phyloP scores from a whole-genome alignment of 2,329 filamentous ascomycete species.

The Colletotrichum australisinense region DNA sequence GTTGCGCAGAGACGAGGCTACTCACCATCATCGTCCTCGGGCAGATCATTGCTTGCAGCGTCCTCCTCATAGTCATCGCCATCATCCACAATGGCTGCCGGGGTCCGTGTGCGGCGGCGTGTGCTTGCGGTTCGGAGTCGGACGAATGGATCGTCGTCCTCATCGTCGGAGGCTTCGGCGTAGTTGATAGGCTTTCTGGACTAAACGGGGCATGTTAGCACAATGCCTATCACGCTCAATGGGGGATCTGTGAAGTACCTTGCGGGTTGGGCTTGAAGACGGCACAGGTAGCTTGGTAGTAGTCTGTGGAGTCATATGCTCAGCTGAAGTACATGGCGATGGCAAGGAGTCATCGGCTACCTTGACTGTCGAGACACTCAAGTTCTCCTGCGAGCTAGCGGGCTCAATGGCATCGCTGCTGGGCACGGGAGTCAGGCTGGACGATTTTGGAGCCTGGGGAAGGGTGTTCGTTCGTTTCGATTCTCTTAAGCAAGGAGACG shows the following conservation, averaged over 20 bases:
- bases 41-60: constrained; percentile 70
- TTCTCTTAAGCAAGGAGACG: constrained; percentile 52
- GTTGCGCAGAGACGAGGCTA: constrained; percentile 42
- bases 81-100: constrained; percentile 71
- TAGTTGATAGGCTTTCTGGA: constrained; percentile 77
- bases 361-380: constrained; percentile 56
- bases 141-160: constrained; percentile 79
- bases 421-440: constrained; percentile 76
- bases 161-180: constrained; percentile 85
- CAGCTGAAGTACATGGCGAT: constrained; percentile 55
- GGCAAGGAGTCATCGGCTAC: constrained; percentile 64
- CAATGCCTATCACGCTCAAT: neutral
- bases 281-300: constrained; percentile 55
- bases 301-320: constrained; percentile 53
- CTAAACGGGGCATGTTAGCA: constrained; percentile 44
- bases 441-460: constrained; percentile 50
- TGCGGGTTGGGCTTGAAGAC: constrained; percentile 80
- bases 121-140: constrained; percentile 52
- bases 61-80: constrained; percentile 81
- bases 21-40: constrained; percentile 72
- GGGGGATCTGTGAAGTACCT: constrained; percentile 63
- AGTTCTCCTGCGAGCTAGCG: constrained; percentile 76
- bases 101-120: constrained; percentile 56
- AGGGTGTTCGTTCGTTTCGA: constrained; percentile 57
- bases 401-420: constrained; percentile 82